Evolutionary conservation across 179 eudicot genomes (phyloP).

Genomic region (Silene vulgaris): DNA sequence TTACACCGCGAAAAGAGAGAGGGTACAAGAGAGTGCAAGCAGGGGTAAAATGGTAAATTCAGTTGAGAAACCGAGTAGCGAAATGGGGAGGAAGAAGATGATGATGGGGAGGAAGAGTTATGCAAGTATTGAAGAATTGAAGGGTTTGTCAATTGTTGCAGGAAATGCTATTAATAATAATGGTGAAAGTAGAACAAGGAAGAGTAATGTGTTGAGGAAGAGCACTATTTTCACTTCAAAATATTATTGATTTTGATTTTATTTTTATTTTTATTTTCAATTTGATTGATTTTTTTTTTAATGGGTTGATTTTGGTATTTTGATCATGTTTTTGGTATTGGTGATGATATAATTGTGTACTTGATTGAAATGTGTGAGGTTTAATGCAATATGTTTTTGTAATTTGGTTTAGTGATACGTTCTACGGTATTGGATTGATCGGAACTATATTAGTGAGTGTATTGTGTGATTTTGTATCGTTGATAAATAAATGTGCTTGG

Average conservation of each 20-base stretch:
- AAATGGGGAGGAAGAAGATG: slow-evolving; percentile 24
- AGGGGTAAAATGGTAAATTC: slow-evolving; percentile 50
- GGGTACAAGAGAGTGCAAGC: slow-evolving; percentile 35
- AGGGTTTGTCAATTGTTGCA: slow-evolving; percentile 51
- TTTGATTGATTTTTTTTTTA: background rate
- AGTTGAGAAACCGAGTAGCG: slow-evolving; percentile 47
- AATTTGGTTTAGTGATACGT: background rate
- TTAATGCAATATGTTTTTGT: background rate
- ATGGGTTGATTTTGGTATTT: background rate
- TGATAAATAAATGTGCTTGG: background rate
- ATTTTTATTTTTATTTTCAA: background rate
- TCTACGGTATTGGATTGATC: background rate
- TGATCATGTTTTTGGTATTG: background rate
- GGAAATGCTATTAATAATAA: slow-evolving; percentile 32
- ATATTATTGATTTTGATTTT: slow-evolving; percentile 33
- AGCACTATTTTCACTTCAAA: slow-evolving; percentile 48
- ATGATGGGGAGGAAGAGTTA: slow-evolving; percentile 65
- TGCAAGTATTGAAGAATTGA: slow-evolving; percentile 69
- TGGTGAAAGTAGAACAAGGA: slow-evolving; percentile 41
- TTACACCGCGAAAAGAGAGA: slow-evolving; percentile 34
- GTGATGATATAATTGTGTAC: slow-evolving; percentile 6
- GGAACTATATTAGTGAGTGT: background rate
- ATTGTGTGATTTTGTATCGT: background rate
- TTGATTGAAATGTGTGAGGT: slow-evolving; percentile 1
- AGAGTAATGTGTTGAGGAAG: slow-evolving; percentile 30